Base-by-base conservation (phyloP, 371 early-diverging fungal species). In the Mucor saturninus region DNA sequence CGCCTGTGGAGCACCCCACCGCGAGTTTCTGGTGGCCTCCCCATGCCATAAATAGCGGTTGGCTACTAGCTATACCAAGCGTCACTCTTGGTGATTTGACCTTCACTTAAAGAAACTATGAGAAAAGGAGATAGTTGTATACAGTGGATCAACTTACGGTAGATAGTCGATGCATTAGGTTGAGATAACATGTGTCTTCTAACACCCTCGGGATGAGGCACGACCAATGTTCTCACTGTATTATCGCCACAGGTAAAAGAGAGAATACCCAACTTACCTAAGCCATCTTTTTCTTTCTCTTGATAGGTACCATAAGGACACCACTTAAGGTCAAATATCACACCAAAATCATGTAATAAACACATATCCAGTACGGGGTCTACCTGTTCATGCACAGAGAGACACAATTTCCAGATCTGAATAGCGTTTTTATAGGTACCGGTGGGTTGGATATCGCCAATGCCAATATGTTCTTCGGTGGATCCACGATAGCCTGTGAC, bases 211-310 rank as follows among this genome's bases (percentile, higher is more conserved):
- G 86, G 84, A 59, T 84, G 79, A 13, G 88, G 88, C 0, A 87
- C 73, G 31, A 77, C 71, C 11, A 84, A 59, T 3, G 80, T 67
- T 6, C 85, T 56, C 15, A 81, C 37, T 37, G 59, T 66, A 2
- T 83, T 83, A 67, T 86, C 83, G 0, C 88, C 86, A 55, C 83
- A 84, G 2, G 72, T 65, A 13, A 74, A 73, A 2, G 85, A 80
- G 15, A 87, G 35, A 15, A 87, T 65, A 5, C 88, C 88, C 6
- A 87, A 54, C 56, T 68, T 72, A 0, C 69, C 61, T 67, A 68
- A n/a, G 3, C 31, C 42, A 4, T 55, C 26, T n/a, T 15, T n/a
- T 28, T 42, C 26, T 9, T 54, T 56, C 31, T 85, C 64, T 51
- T 73, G 76, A 68, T 73, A 81, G 3, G 57, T 65, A 9, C 78